Evolutionary conservation across 352 stramenopile species (phyloP).

Genomic region (Globisporangium paroecandrum): DNA sequence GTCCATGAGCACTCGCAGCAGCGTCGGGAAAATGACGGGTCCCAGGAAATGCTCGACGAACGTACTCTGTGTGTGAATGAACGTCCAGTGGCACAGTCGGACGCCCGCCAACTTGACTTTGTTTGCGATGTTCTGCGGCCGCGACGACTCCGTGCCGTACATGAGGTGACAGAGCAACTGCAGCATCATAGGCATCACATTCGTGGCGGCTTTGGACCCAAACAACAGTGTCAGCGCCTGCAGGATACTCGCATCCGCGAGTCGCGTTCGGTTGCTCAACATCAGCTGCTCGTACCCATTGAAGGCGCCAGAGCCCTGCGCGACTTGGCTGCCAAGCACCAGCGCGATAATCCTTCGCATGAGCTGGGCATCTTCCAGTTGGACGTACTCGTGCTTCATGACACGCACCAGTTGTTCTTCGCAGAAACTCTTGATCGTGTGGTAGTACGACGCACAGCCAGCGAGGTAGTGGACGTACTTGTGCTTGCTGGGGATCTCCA

Average conservation of each 20-base stretch:
- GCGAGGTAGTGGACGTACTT: conserved; percentile 56
- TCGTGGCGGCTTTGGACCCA: conserved; percentile 47
- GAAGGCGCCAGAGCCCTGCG: conserved; percentile 34
- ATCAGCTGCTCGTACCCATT: conserved; percentile 34
- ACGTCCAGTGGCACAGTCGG: conserved; percentile 54
- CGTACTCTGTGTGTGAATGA: conserved; percentile 40
- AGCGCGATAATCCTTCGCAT: conserved; percentile 46
- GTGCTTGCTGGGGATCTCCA: conserved; percentile 29
- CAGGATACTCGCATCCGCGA: conserved; percentile 60
- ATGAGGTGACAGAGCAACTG: conserved; percentile 76
- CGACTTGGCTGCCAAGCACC: conserved; percentile 61
- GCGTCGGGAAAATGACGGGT: conserved; percentile 63
- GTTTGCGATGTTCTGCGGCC: conserved; percentile 46
- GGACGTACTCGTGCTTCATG: conserved; percentile 51
- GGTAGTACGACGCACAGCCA: conserved; percentile 57
- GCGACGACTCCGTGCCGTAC: conserved; percentile 51
- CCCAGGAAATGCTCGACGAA: conserved; percentile 53
- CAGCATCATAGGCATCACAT: conserved; percentile 58
- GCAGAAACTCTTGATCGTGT: conserved; percentile 63
- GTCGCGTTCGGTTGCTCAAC: conserved; percentile 44
- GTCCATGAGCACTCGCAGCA: conserved; percentile 63
- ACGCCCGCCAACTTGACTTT: conserved; percentile 66
- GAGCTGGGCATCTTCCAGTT: conserved; percentile 37
- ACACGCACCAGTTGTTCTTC: conserved; percentile 63
- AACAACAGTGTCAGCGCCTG: conserved; percentile 46